A percentile compares a stretch with the other conserved stretches of the same genome.
Conservation (phyloP, 352 stramenopile genomes). For the Thalassiosira hispida region DNA sequence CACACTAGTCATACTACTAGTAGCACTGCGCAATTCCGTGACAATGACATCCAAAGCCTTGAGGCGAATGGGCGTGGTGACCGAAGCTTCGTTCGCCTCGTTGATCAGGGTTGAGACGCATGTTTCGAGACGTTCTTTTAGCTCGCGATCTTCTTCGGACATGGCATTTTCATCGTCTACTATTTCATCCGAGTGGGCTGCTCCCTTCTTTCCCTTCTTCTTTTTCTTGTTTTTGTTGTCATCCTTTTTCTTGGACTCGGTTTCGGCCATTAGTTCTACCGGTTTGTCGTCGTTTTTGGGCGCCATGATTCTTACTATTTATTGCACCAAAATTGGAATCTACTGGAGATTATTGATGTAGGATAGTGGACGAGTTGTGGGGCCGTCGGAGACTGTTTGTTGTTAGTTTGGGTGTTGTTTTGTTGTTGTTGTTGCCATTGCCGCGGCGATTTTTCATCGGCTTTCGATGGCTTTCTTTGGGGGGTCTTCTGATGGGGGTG, state of each 20-base stretch:
- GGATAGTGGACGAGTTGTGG: background rate
- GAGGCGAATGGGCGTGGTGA: constrained; percentile 73
- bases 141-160: constrained; percentile 80
- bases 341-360: background rate
- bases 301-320: constrained; percentile 30
- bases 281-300: constrained; percentile 58
- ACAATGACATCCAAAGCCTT: constrained; percentile 95
- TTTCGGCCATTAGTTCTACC: constrained; percentile 47
- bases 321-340: background rate
- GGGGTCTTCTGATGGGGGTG: no score
- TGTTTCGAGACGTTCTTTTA: constrained; percentile 84
- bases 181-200: constrained; percentile 45
- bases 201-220: constrained; percentile 21
- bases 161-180: constrained; percentile 56
- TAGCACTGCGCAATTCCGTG: constrained; percentile 95
- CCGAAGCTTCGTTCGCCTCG: constrained; percentile 63
- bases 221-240: constrained; percentile 78
- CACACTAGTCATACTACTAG: constrained; percentile 98
- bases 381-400: background rate
- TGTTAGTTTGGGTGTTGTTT: background rate
- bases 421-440: background rate
- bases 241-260: constrained; percentile 60
- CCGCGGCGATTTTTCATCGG: background rate
- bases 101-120: constrained; percentile 82
- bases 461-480: constrained; percentile 17